These are phyloP conservation scores for Colletotrichum musae DNA, from an alignment of 2,329 filamentous ascomycete species.

Conservation along the genomic window DNA sequence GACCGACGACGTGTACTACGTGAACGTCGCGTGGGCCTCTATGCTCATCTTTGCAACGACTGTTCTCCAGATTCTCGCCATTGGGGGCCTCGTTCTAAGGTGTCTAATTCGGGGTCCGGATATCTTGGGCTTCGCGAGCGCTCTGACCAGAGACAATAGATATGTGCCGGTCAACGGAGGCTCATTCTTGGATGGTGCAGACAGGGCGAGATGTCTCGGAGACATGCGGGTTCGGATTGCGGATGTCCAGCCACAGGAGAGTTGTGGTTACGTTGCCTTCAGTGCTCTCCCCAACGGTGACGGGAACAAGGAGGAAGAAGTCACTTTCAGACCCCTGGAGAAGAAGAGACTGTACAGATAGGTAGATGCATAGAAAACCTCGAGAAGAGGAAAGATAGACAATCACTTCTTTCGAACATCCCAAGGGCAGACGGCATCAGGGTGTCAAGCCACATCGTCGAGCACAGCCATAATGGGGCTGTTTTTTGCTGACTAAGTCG, in stretches of 20 bases:
- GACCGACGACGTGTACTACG: not conserved
- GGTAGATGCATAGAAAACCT: too few species aligned
- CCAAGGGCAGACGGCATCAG: too few species aligned
- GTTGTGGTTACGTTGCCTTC: not conserved
- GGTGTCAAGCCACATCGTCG: not conserved
- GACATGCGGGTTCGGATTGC: slow-evolving; percentile 7
- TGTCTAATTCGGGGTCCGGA: slow-evolving; percentile 17
- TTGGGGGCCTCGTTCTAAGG: not conserved
- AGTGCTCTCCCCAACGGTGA: too few species aligned
- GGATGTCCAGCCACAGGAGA: not conserved
- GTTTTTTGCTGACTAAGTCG: not conserved
- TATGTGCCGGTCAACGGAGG: not conserved
- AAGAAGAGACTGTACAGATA: too few species aligned
- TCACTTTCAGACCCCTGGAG: too few species aligned
- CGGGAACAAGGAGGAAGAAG: too few species aligned
- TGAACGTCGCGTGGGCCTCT: not conserved
- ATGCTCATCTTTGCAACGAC: not conserved
- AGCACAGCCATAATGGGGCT: not conserved
- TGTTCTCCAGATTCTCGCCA: not conserved
- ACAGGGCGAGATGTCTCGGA: not conserved
- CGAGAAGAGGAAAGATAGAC: too few species aligned
- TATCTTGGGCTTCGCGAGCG: slow-evolving; percentile 13
- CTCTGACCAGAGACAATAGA: slow-evolving; percentile 11
- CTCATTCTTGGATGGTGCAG: not conserved
- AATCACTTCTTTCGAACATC: too few species aligned